Conservation (phyloP, 2,329 filamentous ascomycete genomes). For the Clarireedia monteithiana region DNA sequence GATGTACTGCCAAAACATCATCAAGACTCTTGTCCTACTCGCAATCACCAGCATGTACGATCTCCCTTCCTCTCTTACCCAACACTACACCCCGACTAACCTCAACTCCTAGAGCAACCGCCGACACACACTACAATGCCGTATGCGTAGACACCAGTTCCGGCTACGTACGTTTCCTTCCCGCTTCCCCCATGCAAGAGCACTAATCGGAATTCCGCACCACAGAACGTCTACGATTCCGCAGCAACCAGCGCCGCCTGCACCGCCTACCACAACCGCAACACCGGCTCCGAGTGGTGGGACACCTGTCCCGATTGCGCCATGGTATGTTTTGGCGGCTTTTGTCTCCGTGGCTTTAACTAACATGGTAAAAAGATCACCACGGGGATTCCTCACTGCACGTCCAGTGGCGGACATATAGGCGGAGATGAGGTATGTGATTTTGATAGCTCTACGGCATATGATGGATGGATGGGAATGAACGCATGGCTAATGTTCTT, state of each 20-base stretch:
- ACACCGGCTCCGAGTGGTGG: neutral
- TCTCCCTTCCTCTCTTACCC: neutral
- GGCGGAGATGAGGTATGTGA: slow-evolving; percentile 6
- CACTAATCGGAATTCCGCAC: neutral
- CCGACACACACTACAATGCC: neutral
- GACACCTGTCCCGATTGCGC: neutral
- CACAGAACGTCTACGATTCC: neutral
- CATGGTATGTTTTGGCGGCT: neutral
- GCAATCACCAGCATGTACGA: neutral
- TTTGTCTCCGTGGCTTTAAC: neutral
- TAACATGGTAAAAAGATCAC: neutral
- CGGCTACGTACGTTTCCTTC: neutral
- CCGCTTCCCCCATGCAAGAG: too few relatives aligned
- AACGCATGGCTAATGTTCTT: too few relatives aligned
- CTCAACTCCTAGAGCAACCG: neutral
- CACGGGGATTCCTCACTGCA: neutral
- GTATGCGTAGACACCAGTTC: neutral
- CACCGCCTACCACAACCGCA: neutral
- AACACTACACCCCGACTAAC: neutral
- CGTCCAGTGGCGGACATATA: neutral
- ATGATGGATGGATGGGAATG: too few relatives aligned
- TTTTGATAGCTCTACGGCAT: too few relatives aligned
- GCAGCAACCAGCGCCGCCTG: neutral
- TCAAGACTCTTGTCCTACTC: slow-evolving; percentile 1
- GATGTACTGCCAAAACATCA: neutral